Percentiles rank a stretch among this genome's conserved stretches.
phyloP scores from a whole-genome alignment of 164 flowering plant genomes.

The Malania oleifera region DNA sequence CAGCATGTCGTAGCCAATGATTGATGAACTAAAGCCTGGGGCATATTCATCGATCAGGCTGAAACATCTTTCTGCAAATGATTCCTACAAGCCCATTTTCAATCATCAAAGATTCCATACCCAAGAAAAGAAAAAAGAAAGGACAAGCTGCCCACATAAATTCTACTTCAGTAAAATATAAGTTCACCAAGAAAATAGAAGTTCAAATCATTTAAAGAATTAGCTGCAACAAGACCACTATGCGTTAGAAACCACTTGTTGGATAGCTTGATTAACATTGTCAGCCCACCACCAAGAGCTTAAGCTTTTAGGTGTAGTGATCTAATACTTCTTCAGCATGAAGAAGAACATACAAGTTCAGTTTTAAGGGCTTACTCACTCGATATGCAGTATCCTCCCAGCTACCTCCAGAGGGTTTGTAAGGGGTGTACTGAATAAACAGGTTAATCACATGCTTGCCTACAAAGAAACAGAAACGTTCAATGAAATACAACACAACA shows the following conservation, averaged over 20 bases:
- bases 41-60: constrained; percentile 83
- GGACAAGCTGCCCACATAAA: too few relatives aligned
- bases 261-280: too few relatives aligned
- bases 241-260: not conserved
- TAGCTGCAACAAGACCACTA: not conserved
- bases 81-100: constrained; percentile 69
- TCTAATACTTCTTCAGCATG: too few relatives aligned
- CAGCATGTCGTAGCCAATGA: constrained; percentile 87
- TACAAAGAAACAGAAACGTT: constrained; percentile 15
- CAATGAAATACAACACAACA: not conserved
- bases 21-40: constrained; percentile 88
- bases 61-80: constrained; percentile 87
- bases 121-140: too few relatives aligned
- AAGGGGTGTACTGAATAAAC: constrained; percentile 92
- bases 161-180: too few relatives aligned
- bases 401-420: constrained; percentile 73
- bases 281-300: too few relatives aligned
- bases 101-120: not conserved
- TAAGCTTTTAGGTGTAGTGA: too few relatives aligned
- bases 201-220: constrained; percentile 3
- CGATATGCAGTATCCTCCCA: constrained; percentile 78
- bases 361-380: constrained; percentile 35
- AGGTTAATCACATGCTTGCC: constrained; percentile 93
- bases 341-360: not conserved
- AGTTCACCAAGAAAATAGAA: not conserved